phyloP scores from a whole-genome alignment of 1,139 yeast species.

The Kodamaea ohmeri region DNA sequence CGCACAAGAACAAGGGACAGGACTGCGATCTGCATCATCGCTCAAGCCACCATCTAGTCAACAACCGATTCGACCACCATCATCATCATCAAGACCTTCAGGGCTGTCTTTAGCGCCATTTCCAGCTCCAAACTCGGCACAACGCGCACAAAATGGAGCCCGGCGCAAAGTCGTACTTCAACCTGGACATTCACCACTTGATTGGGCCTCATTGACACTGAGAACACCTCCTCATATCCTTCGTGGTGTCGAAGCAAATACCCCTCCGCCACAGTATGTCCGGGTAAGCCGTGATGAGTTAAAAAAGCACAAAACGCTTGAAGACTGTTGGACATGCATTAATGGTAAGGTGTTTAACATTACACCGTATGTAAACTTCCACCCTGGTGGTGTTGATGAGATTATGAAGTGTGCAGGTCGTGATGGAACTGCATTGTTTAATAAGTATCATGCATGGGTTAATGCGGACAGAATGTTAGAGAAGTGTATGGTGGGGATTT shows the following conservation, averaged over 20 bases:
- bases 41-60: background rate
- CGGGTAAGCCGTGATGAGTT: slow-evolving; percentile 61
- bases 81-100: background rate
- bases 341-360: slow-evolving; percentile 82
- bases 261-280: slow-evolving; percentile 46
- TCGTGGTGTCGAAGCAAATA: slow-evolving; percentile 38
- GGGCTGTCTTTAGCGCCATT: slow-evolving; percentile 16
- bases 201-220: slow-evolving; percentile 70
- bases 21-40: background rate
- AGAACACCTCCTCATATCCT: slow-evolving; percentile 29
- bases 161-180: slow-evolving; percentile 58
- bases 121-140: slow-evolving; percentile 43
- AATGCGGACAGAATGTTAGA: slow-evolving; percentile 80
- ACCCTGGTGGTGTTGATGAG: slow-evolving; percentile 89
- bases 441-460: slow-evolving; percentile 86
- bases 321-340: slow-evolving; percentile 85
- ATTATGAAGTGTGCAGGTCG: slow-evolving; percentile 77
- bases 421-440: slow-evolving; percentile 80
- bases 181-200: slow-evolving; percentile 84
- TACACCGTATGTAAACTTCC: slow-evolving; percentile 77
- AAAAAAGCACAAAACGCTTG: slow-evolving; percentile 50
- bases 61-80: background rate
- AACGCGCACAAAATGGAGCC: slow-evolving; percentile 27
- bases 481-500: slow-evolving; percentile 75
- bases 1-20: too few species aligned